A percentile compares a stretch with the other conserved stretches of the same genome.
Conservation (phyloP, 495 filamentous ascomycete species). For the Mycothermus thermophilus region DNA sequence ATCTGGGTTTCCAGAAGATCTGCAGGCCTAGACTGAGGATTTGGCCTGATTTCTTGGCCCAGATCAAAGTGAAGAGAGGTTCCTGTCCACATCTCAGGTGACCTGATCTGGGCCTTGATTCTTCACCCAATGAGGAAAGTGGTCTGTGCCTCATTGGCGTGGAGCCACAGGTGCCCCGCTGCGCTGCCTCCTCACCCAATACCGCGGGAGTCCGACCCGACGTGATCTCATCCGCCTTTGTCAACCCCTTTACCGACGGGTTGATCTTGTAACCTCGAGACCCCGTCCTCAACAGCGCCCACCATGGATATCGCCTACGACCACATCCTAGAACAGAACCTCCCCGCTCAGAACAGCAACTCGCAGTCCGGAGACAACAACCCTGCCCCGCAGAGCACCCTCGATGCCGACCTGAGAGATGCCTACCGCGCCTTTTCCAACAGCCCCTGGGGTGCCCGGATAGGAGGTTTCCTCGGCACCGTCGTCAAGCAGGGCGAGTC, state of each 20-base stretch:
- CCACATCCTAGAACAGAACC: conserved; percentile 77
- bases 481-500: conserved; percentile 84
- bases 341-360: conserved; percentile 43
- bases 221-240: conserved; percentile 9
- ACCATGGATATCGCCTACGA: conserved; percentile 95
- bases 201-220: not conserved
- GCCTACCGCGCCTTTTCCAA: conserved; percentile 85
- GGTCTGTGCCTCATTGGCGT: not conserved
- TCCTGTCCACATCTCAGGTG: too few species aligned
- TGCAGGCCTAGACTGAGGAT: too few species aligned
- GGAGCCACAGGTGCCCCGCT: not conserved
- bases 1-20: too few species aligned
- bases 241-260: too few species aligned
- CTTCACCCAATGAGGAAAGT: too few species aligned
- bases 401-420: conserved; percentile 85
- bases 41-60: too few species aligned
- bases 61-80: too few species aligned
- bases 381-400: conserved; percentile 38
- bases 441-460: conserved; percentile 77
- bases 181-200: conserved; percentile 1
- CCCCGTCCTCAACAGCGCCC: too few species aligned
- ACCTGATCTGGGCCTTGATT: too few species aligned
- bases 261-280: too few species aligned
- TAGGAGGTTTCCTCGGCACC: conserved; percentile 78
- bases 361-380: conserved; percentile 32